Base-by-base conservation (phyloP, 1,139 yeast genomes). In the Suhomyces maxii region DNA sequence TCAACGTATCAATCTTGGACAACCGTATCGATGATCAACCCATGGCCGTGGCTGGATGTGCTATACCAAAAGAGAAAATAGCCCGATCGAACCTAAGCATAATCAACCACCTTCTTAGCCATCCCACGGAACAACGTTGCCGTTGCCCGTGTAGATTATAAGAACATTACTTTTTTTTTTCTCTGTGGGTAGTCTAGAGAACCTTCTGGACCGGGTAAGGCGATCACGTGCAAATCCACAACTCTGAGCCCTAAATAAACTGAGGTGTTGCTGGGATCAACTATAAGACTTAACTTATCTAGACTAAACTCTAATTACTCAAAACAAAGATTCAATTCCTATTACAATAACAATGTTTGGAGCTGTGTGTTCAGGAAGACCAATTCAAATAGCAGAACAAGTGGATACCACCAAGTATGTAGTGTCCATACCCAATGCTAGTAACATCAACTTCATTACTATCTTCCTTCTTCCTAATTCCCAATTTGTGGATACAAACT, bases 401-500 rank as follows among this genome's bases (percentile, higher is more conserved):
- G 82, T 86, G 8, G 90, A 83, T 41, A 71, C 76, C 25, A 77
- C 76, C 51, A 83, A 84, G 56, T 86, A 77, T 56, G 84, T 84
- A n/a, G 73, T 84, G 45, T 71, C 69, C 40, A 75, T 86, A 6
- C 76, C 78, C 46, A 82, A 84, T 60, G 89, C 88, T 0, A 71
- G 83, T 25, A 76, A 75, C 48, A 75, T 86, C 34, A 84, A 89
- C 40, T 91, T 87, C 60, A 75, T 89, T 43, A 85, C 93, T 3
- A 71, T 89, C 14, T 89, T 89, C 59, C 69, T 88, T 35, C 73
- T 89, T 9, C 97, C 97, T 2, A 86, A 82, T 47, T 70, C 82
- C 30, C 70, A 65, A 52, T 71, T 72, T 48, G 73, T 87, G 39
- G 96, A 91, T 46, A 77, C 82, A 1, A 79, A 79, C 44, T 85